Evolutionary conservation across 768 basidiomycete species (phyloP), one percentile per base, ranked within the genome.

Genomic region (Lactarius hengduanensis): DNA sequence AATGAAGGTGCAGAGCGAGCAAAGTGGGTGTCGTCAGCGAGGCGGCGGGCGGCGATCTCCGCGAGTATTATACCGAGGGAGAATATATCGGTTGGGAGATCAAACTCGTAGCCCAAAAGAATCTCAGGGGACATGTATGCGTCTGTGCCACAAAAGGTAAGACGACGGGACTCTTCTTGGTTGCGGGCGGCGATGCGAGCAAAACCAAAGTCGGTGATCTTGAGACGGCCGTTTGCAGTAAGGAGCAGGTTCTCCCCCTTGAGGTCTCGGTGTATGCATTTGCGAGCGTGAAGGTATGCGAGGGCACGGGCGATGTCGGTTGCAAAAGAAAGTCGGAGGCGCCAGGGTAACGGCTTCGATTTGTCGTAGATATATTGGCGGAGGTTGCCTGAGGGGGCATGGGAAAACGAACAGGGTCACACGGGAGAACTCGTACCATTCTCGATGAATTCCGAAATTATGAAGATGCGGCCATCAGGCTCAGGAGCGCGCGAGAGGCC

Each of bases 111-210:
- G 28, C 96, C 95, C 11, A 93, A 81, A 1, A 96, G 80, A 71
- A 98, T 97, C 75, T 98, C 96, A 0, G 96, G 96, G 2, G 92
- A 94, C 96, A 98, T 98, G 78, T 97, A 96, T 6, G 93, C 91
- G 72, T 93, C 90, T 2, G 91, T 92, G n/a, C 91, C 91, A 67
- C 89, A 91, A 76, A 93, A 93, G 0, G 92, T 94, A 54, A 94
- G 83, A 4, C 91, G 84, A 73, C 90, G 91, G 61, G 81, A 84
- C 78, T 98, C 96, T 70, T 96, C 95, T 64, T 88, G 92, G 72
- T 92, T 96, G 50, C 91, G 84, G 0, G 94, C 94, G 0, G 94
- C 94, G 72, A 98, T 97, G 41, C 96, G 85, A 4, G 95, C 94
- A 72, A 98, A 96, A 1, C 96, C 96, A 77, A 99, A 99, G 74